Percentiles rank a stretch among this genome's conserved stretches.
phyloP scores from a whole-genome alignment of 139 green algal species.

The Closterium sp. region DNA sequence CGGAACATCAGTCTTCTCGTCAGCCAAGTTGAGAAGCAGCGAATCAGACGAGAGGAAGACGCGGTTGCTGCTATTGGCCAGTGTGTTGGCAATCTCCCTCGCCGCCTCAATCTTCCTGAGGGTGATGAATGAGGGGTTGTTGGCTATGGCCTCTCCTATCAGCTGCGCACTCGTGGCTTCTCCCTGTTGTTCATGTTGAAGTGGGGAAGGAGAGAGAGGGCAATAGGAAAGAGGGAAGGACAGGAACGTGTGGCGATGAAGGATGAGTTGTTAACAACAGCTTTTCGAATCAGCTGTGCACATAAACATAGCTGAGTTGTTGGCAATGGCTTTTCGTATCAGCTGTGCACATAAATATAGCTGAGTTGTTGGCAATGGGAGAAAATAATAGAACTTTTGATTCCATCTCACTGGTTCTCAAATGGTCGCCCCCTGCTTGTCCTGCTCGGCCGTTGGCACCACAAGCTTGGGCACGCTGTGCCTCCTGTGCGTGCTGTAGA shows the following conservation, averaged over 20 bases:
- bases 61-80: conserved; percentile 77
- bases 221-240: too few species aligned
- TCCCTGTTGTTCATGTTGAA: conserved; percentile 63
- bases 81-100: conserved; percentile 85
- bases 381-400: too few species aligned
- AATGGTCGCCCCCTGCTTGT: too few species aligned
- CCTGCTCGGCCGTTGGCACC: too few species aligned
- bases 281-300: conserved; percentile 89
- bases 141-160: conserved; percentile 88
- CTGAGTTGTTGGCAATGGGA: too few species aligned
- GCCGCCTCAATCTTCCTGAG: conserved; percentile 70
- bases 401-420: too few species aligned
- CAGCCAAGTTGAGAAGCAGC: conserved; percentile 87
- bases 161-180: conserved; percentile 82
- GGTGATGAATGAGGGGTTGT: conserved; percentile 88
- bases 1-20: background rate
- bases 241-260: too few species aligned
- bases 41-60: conserved; percentile 76
- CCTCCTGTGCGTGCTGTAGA: too few species aligned
- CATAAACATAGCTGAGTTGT: too few species aligned
- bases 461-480: too few species aligned
- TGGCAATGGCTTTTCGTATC: conserved; percentile 87
- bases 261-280: conserved; percentile 81
- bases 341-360: too few species aligned
- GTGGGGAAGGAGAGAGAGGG: too few species aligned